These are phyloP conservation scores for Cerioporus squamosus DNA, from an alignment of 1,284 basidiomycete species.

Conservation along the genomic window DNA sequence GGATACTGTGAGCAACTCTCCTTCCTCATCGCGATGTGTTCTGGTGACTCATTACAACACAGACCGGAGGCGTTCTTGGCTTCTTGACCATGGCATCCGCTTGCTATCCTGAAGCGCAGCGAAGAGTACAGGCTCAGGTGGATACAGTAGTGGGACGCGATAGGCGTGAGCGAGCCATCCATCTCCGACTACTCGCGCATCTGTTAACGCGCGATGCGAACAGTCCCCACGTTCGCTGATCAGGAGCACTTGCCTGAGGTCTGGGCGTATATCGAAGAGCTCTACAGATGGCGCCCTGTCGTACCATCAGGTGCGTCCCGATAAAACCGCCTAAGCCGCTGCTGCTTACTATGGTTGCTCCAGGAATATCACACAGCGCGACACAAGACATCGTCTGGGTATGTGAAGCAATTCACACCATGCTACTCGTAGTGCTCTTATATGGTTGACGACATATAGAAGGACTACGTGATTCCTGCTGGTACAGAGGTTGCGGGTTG, in stretches of 20 bases:
- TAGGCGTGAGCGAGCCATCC: conserved; percentile 40
- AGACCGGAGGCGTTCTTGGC: conserved; percentile 61
- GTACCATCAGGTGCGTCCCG: conserved; percentile 35
- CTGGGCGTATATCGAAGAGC: conserved; percentile 64
- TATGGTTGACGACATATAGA: conserved; percentile 34
- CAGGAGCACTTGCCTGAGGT: conserved; percentile 54
- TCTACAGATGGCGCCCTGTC: conserved; percentile 68
- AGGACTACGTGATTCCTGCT: conserved; percentile 58
- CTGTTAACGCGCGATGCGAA: not conserved
- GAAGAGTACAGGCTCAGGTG: conserved; percentile 61
- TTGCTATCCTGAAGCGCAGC: conserved; percentile 57
- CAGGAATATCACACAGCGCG: conserved; percentile 59
- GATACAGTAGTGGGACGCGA: conserved; percentile 60
- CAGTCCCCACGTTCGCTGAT: conserved; percentile 58
- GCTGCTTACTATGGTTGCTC: not conserved
- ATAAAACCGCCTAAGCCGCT: not conserved
- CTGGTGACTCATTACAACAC: not conserved
- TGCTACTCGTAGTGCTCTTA: not conserved
- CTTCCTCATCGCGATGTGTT: not conserved
- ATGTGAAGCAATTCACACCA: conserved; percentile 8
- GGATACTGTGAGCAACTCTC: conserved; percentile 49
- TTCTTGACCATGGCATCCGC: conserved; percentile 67
- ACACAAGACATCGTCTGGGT: conserved; percentile 67
- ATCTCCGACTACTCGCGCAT: not conserved
- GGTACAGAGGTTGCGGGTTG: conserved; percentile 64